Evolutionary conservation across 352 stramenopile species (phyloP).

Genomic region (Pseudoperonospora humuli): DNA sequence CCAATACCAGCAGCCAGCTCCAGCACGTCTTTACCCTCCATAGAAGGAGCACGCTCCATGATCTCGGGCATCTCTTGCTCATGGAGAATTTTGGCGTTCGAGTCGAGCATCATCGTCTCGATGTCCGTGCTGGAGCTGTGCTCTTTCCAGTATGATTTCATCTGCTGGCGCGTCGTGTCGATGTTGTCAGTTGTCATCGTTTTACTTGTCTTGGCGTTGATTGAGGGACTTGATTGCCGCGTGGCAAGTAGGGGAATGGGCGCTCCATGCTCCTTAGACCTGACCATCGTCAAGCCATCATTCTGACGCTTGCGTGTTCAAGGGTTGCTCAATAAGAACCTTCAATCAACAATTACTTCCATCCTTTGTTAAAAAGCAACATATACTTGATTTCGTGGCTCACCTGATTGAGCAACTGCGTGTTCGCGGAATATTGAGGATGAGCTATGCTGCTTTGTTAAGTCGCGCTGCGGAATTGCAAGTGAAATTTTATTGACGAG

Average conservation of each 20-base stretch:
- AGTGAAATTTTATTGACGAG: no score
- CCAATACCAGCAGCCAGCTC: slow-evolving; percentile 61
- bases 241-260: slow-evolving; percentile 17
- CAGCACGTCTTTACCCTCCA: slow-evolving; percentile 55
- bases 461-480: slow-evolving; percentile 1
- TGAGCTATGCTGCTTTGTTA: slow-evolving; percentile 3
- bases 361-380: slow-evolving; percentile 1
- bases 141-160: slow-evolving; percentile 80
- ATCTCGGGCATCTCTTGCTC: slow-evolving; percentile 76
- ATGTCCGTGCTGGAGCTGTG: slow-evolving; percentile 52
- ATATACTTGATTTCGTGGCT: slow-evolving; percentile 1
- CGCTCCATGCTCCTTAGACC: background rate
- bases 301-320: slow-evolving; percentile 21
- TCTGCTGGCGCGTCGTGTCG: slow-evolving; percentile 42
- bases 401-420: slow-evolving; percentile 14
- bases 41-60: slow-evolving; percentile 51
- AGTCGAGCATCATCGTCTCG: slow-evolving; percentile 83
- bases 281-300: slow-evolving; percentile 1
- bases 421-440: slow-evolving; percentile 10
- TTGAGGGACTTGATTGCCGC: slow-evolving; percentile 1
- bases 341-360: slow-evolving; percentile 9
- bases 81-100: slow-evolving; percentile 65
- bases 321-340: slow-evolving; percentile 8
- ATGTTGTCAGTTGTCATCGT: slow-evolving; percentile 39
- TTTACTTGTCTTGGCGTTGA: background rate